phyloP scores from a whole-genome alignment of 306 rosid genomes.

The Cercis canadensis region DNA sequence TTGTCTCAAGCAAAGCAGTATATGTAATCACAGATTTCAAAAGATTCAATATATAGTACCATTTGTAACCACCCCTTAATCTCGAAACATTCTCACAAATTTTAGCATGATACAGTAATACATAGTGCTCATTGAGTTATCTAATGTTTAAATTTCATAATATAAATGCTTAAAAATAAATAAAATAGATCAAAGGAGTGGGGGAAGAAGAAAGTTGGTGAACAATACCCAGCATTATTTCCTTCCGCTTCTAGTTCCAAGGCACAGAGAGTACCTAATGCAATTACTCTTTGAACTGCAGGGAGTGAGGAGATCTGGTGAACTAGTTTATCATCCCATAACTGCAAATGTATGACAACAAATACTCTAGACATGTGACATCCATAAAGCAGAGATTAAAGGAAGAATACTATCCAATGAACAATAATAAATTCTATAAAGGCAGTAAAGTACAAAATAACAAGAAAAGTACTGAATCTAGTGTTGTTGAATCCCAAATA shows the following conservation, averaged over 20 bases:
- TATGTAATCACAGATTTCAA: too few species aligned
- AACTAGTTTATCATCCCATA: slow-evolving; percentile 84
- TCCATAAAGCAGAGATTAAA: background rate
- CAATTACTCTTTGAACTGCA: slow-evolving; percentile 78
- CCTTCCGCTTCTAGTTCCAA: slow-evolving; percentile 86
- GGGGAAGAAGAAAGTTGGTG: slow-evolving; percentile 9
- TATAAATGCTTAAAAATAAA: slow-evolving; percentile 29
- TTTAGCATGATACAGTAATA: too few species aligned
- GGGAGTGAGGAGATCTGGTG: slow-evolving; percentile 69
- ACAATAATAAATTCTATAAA: slow-evolving; percentile 7
- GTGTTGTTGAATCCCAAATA: slow-evolving; percentile 2
- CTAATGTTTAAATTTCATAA: too few species aligned
- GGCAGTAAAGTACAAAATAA: slow-evolving; percentile 6
- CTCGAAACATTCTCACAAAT: too few species aligned
- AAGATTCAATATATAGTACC: too few species aligned
- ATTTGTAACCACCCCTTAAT: too few species aligned
- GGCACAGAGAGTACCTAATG: slow-evolving; percentile 86
- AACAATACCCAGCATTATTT: slow-evolving; percentile 72
- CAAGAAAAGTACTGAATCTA: slow-evolving; percentile 7
- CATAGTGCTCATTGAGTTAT: too few species aligned
- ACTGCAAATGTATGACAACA: slow-evolving; percentile 52
- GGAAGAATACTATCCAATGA: slow-evolving; percentile 12
- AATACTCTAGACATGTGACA: background rate
- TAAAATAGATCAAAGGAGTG: background rate
- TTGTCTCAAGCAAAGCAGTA: too few species aligned